Percentiles rank a stretch among this genome's conserved stretches.
Conservation (phyloP, 805 yeast species). For the baker's yeast (Saccharomyces cerevisiae) region DNA sequence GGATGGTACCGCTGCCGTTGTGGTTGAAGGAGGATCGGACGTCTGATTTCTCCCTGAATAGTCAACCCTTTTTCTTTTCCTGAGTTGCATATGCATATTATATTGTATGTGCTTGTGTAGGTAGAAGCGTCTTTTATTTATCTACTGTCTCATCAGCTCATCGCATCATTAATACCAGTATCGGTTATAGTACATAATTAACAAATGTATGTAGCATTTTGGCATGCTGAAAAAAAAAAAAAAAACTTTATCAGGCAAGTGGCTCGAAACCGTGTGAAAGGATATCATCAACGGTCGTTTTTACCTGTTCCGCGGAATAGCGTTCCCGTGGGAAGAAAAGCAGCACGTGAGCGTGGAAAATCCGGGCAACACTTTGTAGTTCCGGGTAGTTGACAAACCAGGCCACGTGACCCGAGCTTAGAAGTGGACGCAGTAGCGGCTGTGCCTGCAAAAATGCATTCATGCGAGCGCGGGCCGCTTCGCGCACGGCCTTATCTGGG, state of each 20-base stretch:
- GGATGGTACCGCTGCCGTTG: background rate
- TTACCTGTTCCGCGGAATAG: constrained; percentile 32
- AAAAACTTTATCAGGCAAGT: background rate
- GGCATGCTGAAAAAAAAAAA: background rate
- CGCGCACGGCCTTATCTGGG: constrained; percentile 7
- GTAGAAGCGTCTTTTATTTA: background rate
- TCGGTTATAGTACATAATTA: constrained; percentile 1
- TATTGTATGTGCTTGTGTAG: background rate
- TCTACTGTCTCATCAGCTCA: background rate
- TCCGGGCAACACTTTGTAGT: constrained; percentile 56
- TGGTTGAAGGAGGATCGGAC: background rate
- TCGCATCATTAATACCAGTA: background rate
- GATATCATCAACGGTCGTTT: constrained; percentile 1
- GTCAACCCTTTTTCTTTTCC: constrained; percentile 11
- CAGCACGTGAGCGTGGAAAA: constrained; percentile 56
- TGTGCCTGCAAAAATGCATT: constrained; percentile 39
- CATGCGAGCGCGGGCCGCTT: constrained; percentile 39
- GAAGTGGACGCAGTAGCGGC: constrained; percentile 23
- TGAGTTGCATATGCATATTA: constrained; percentile 5
- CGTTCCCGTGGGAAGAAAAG: constrained; percentile 22
- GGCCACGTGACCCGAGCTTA: background rate
- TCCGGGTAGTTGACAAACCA: constrained; percentile 73
- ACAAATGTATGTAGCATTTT: background rate
- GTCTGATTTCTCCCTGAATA: constrained; percentile 3
- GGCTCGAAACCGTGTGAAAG: constrained; percentile 4